Percentiles rank a stretch among this genome's conserved stretches.
phyloP scores from a whole-genome alignment of 2,329 filamentous ascomycete species.

The Monilinia fructicola region DNA sequence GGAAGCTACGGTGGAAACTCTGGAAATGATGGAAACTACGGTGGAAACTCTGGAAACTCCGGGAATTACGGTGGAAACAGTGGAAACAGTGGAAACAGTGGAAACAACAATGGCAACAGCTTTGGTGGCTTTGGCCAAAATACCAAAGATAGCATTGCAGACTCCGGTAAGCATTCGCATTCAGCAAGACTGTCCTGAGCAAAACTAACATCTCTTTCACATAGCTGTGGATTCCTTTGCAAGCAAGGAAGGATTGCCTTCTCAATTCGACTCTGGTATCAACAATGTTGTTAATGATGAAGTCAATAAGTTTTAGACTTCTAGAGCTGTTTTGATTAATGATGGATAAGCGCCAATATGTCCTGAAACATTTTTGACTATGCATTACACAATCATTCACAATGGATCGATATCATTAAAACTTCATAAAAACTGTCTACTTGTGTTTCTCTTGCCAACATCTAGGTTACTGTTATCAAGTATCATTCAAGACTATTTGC shows the following conservation, averaged over 20 bases:
- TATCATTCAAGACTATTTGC: not conserved
- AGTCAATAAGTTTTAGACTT: constrained; percentile 8
- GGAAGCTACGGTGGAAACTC: not conserved
- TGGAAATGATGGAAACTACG: constrained; percentile 40
- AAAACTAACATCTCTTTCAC: not conserved
- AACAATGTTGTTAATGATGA: constrained; percentile 20
- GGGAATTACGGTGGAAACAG: constrained; percentile 21
- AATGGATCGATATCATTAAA: not conserved
- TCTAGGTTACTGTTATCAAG: not conserved
- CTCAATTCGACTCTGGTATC: constrained; percentile 40
- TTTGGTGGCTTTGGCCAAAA: constrained; percentile 35
- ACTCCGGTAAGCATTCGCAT: constrained; percentile 38
- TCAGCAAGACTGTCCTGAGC: not conserved
- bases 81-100: constrained; percentile 36
- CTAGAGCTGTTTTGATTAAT: not conserved
- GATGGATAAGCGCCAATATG: not conserved
- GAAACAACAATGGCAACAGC: constrained; percentile 40
- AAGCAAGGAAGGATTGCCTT: constrained; percentile 41
- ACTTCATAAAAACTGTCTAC: not conserved
- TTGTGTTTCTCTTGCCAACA: not conserved
- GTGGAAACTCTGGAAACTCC: constrained; percentile 34
- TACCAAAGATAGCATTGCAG: constrained; percentile 40
- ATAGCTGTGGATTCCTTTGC: constrained; percentile 41
- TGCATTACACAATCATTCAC: not conserved
- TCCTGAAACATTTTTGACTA: not conserved